Evolutionary conservation across 148 eudicot genomes (phyloP).

Genomic region (Vaccinium macrocarpon): DNA sequence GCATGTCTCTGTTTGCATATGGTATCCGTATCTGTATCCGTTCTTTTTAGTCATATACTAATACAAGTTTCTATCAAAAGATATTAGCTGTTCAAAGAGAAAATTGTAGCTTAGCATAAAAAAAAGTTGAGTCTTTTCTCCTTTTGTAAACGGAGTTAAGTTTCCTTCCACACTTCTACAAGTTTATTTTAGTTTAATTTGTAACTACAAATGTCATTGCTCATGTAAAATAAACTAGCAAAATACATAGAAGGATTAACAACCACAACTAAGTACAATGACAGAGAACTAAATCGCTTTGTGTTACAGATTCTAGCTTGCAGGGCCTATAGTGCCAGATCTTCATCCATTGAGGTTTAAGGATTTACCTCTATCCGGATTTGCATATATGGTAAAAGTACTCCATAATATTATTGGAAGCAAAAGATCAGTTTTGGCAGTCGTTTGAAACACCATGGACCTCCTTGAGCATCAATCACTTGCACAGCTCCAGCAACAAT

Average conservation of each 20-base stretch:
- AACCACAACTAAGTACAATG: neutral
- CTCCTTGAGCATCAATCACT: slow-evolving; percentile 7
- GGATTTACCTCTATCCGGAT: neutral
- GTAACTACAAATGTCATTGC: neutral
- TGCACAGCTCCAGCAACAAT: slow-evolving; percentile 14
- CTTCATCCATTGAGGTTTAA: slow-evolving; percentile 1
- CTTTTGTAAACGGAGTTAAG: neutral
- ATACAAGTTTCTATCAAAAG: neutral
- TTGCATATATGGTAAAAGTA: neutral
- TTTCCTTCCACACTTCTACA: neutral
- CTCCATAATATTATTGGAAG: neutral
- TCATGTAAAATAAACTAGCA: neutral
- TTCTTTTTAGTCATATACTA: neutral
- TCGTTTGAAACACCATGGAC: slow-evolving; percentile 18
- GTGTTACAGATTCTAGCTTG: neutral
- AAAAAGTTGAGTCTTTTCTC: neutral
- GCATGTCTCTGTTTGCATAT: too few relatives aligned
- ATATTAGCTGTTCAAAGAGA: neutral
- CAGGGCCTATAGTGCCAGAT: neutral
- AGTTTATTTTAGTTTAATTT: neutral
- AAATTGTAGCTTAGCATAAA: neutral
- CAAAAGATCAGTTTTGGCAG: neutral
- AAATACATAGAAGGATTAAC: neutral
- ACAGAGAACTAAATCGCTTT: neutral
- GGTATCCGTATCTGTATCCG: too few relatives aligned